Conservation (phyloP, 768 basidiomycete genomes). For the Lactifluus hygrophoroides region DNA sequence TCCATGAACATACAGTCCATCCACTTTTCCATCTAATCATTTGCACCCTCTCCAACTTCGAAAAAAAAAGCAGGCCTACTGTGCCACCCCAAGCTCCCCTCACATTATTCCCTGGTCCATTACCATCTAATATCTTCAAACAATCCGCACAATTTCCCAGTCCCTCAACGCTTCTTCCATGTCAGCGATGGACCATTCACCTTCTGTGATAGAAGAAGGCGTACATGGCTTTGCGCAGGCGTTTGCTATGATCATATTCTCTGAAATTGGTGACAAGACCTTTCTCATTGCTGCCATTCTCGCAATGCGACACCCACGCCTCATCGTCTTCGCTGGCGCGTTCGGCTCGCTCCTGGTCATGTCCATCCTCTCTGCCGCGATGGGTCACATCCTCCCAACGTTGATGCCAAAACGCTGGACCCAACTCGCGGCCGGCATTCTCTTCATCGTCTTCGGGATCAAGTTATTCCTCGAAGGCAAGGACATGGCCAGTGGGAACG, state of each 20-base stretch:
- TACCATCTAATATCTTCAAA: neutral
- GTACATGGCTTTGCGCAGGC: constrained; percentile 62
- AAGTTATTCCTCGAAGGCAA: constrained; percentile 85
- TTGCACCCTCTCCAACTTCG: neutral
- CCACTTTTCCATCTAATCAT: neutral
- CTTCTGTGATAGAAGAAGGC: constrained; percentile 22
- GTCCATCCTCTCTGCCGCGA: constrained; percentile 88
- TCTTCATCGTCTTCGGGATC: constrained; percentile 86
- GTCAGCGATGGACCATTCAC: neutral
- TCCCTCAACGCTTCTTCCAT: neutral
- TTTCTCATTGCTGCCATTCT: constrained; percentile 81
- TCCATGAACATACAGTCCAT: neutral
- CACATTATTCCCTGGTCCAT: neutral
- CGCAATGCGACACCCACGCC: constrained; percentile 86
- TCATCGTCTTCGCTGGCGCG: constrained; percentile 82
- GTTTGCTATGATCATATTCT: constrained; percentile 86
- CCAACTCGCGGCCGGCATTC: constrained; percentile 51
- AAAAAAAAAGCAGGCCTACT: neutral
- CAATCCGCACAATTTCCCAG: neutral
- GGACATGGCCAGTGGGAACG: constrained; percentile 67
- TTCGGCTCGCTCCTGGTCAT: constrained; percentile 83
- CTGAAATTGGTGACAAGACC: constrained; percentile 95
- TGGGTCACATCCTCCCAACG: constrained; percentile 84
- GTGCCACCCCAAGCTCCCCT: neutral
- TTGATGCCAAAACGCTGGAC: constrained; percentile 63